These are phyloP conservation scores for Metarhizium robertsii DNA, from an alignment of 2,329 filamentous ascomycete species.

Conservation along the genomic window DNA sequence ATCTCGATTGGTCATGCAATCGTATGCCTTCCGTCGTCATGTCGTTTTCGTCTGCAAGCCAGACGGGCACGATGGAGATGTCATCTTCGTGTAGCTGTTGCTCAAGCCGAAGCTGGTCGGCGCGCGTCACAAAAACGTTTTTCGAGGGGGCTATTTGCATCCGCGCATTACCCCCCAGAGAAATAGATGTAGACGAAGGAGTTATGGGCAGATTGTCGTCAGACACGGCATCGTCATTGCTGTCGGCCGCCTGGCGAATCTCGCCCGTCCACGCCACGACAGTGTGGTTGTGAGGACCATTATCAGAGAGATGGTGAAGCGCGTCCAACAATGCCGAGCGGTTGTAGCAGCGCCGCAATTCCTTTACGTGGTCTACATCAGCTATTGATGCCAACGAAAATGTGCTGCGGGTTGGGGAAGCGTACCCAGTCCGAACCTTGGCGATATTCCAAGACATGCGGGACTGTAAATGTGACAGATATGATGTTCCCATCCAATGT, in stretches of 20 bases:
- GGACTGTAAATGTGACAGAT: constrained; percentile 5
- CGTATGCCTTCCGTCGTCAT: constrained; percentile 36
- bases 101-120: constrained; percentile 65
- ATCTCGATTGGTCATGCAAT: constrained; percentile 72
- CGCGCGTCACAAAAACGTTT: constrained; percentile 35
- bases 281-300: constrained; percentile 79
- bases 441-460: constrained; percentile 1
- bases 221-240: constrained; percentile 13
- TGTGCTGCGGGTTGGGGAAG: too few species aligned
- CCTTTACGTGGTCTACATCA: neutral
- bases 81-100: constrained; percentile 61
- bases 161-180: neutral
- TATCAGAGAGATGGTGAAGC: constrained; percentile 74
- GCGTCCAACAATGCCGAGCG: constrained; percentile 89
- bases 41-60: constrained; percentile 74
- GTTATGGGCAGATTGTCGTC: neutral
- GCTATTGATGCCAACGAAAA: neutral
- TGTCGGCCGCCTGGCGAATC: constrained; percentile 31
- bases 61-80: constrained; percentile 75
- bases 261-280: constrained; percentile 94
- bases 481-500: neutral
- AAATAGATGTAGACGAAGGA: constrained; percentile 1
- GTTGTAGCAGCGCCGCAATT: constrained; percentile 47
- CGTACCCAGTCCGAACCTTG: constrained; percentile 1
- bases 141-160: neutral